phyloP scores from a whole-genome alignment of 2,329 filamentous ascomycete species.

The Ophiostoma sp. region DNA sequence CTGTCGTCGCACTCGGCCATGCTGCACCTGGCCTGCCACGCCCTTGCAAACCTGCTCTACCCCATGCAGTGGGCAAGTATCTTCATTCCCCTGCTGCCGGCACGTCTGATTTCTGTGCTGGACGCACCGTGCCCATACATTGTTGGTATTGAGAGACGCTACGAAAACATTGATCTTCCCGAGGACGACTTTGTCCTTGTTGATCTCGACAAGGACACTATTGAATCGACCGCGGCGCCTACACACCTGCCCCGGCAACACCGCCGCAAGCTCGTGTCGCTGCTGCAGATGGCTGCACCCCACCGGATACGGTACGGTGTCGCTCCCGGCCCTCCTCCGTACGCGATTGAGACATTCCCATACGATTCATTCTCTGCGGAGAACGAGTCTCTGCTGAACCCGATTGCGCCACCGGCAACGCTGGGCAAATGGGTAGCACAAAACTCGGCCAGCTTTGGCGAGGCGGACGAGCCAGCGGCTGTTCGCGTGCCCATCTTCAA shows the following conservation, averaged over 20 bases:
- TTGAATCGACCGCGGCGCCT: slow-evolving; percentile 78
- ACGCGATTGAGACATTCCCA: slow-evolving; percentile 88
- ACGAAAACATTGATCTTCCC: slow-evolving; percentile 78
- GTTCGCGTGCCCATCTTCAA: slow-evolving; percentile 74
- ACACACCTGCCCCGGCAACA: slow-evolving; percentile 78
- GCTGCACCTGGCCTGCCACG: slow-evolving; percentile 87
- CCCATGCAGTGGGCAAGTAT: slow-evolving; percentile 91
- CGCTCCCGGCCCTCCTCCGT: slow-evolving; percentile 79
- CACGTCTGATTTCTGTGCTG: slow-evolving; percentile 79
- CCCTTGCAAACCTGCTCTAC: slow-evolving; percentile 79
- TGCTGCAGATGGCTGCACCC: slow-evolving; percentile 84
- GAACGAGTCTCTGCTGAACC: slow-evolving; percentile 71
- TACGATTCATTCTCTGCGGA: slow-evolving; percentile 87
- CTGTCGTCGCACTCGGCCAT: slow-evolving; percentile 93
- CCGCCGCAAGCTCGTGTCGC: slow-evolving; percentile 78
- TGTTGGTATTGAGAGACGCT: slow-evolving; percentile 88
- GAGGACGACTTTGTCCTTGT: slow-evolving; percentile 95
- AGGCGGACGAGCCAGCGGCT: slow-evolving; percentile 50
- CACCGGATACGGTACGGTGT: slow-evolving; percentile 86
- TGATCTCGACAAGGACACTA: slow-evolving; percentile 84
- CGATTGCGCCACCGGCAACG: slow-evolving; percentile 62
- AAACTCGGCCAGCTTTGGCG: slow-evolving; percentile 82
- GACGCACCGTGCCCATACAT: slow-evolving; percentile 97
- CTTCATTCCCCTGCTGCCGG: slow-evolving; percentile 86
- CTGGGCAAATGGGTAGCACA: slow-evolving; percentile 82